Evolutionary conservation across 2,329 filamentous ascomycete species (phyloP), one percentile per base, ranked within the genome.

Genomic region (Pseudocercospora crystallina): DNA sequence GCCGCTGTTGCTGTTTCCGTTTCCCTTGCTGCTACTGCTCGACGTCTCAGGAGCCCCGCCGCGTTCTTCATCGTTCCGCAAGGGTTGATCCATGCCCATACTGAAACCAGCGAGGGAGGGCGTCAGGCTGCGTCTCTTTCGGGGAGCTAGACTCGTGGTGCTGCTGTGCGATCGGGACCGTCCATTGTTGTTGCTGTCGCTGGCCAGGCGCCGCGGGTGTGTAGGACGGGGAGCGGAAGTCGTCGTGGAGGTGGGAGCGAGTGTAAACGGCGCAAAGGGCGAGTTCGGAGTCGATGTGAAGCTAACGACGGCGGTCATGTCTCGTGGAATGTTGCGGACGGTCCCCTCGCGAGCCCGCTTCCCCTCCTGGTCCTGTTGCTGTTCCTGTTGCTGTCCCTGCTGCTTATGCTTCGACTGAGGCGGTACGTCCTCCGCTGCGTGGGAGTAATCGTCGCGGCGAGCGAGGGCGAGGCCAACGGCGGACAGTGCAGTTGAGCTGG

Each of bases 401-500:
- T 26, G 20, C 20, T 26, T 3, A 26, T 26, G 20, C 20, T 26
- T 26, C 3, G 20, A 26, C 20, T 26, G 20, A 26, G 20, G 20
- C 20, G 20, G 20, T 3, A 26, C 20, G 20, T 26, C 20, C 20
- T 26, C 20, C 20, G 20, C 20, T 26, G 7, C 20, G 7, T 4
- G 20, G 20, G 20, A 26, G 20, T 53, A 35, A 37, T 54, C 15
- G 30, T 61, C 56, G 34, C 48, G 47, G 33, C 53, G 54, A 44
- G 57, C 61, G 30, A 66, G 49, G 33, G 57, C 57, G 41, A 66
- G 73, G 54, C 82, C 82, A 51, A 81, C 73, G 49, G 79, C 76
- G 59, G 81, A 82, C 59, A 82, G 76, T 67, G 80, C 80, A 70
- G 83, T 73, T 26, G 20, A 26, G 65, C 80, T 82, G 73, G 80